Conservation (phyloP, 257 asterid species). For the Lantana camara region DNA sequence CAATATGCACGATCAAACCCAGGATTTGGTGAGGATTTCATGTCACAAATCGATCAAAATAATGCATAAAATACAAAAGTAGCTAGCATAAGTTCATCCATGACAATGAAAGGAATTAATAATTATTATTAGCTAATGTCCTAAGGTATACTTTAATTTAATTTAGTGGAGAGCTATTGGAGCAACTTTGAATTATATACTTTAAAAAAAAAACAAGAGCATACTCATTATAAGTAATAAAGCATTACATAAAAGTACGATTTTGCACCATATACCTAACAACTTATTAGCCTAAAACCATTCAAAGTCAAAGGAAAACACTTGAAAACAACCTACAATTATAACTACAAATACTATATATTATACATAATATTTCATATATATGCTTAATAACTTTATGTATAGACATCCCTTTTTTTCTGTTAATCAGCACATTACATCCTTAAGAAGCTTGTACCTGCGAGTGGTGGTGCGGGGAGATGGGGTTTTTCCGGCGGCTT, state of each 20-base stretch:
- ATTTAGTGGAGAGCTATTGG: neutral
- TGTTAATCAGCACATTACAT: conserved; percentile 73
- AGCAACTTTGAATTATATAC: neutral
- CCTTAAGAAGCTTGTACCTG: conserved; percentile 97
- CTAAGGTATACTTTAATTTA: neutral
- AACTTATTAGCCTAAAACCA: conserved; percentile 25
- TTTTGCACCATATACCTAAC: neutral
- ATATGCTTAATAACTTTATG: neutral
- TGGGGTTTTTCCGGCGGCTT: conserved; percentile 58
- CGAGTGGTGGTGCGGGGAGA: conserved; percentile 80
- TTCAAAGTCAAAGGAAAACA: conserved; percentile 27
- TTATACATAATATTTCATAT: neutral
- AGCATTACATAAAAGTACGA: neutral
- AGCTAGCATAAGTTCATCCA: neutral
- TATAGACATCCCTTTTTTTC: conserved; percentile 11
- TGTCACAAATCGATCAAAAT: neutral
- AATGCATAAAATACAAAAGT: conserved; percentile 10
- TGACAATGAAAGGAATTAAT: neutral
- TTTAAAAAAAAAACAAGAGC: neutral
- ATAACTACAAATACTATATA: conserved; percentile 31
- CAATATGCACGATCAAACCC: no score
- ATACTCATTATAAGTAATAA: neutral
- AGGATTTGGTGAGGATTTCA: neutral
- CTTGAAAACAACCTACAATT: conserved; percentile 42
- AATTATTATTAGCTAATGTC: no score